These are phyloP conservation scores for Saxophila tyrrhenica DNA, from an alignment of 495 filamentous ascomycete genomes.

Conservation along the genomic window DNA sequence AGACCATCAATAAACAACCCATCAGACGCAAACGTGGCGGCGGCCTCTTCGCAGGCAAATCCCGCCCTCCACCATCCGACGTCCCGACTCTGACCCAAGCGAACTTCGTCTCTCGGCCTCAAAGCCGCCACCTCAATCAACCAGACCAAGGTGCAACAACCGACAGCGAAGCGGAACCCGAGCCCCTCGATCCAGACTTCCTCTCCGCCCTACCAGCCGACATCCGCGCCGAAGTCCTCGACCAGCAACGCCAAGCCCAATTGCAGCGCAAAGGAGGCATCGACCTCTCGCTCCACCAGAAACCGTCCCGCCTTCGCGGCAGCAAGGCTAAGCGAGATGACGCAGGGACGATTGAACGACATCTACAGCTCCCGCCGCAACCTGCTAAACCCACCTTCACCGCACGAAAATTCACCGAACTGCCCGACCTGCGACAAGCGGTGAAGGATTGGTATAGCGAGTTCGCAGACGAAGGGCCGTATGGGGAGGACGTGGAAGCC, in stretches of 20 bases:
- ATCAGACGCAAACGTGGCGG: slow-evolving; percentile 49
- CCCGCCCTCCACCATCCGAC: slow-evolving; percentile 30
- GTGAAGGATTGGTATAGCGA: slow-evolving; percentile 56
- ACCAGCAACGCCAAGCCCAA: slow-evolving; percentile 51
- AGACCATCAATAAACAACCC: slow-evolving; percentile 30
- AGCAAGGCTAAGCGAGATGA: slow-evolving; percentile 15
- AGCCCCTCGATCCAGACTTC: slow-evolving; percentile 55
- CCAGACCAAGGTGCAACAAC: slow-evolving; percentile 6
- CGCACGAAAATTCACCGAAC: slow-evolving; percentile 40
- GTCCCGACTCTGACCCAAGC: slow-evolving; percentile 51
- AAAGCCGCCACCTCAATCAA: slow-evolving; percentile 9
- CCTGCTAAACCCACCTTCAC: slow-evolving; percentile 54
- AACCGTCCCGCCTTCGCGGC: slow-evolving; percentile 1
- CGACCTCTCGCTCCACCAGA: slow-evolving; percentile 18
- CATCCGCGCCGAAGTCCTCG: slow-evolving; percentile 63
- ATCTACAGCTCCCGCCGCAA: slow-evolving; percentile 40
- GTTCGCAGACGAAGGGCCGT: slow-evolving; percentile 59
- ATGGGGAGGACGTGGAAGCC: slow-evolving; percentile 61
- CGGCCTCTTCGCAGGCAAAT: slow-evolving; percentile 38
- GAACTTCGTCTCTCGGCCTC: slow-evolving; percentile 42
- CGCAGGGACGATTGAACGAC: slow-evolving; percentile 20
- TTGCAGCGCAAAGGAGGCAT: slow-evolving; percentile 37
- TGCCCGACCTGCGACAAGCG: slow-evolving; percentile 48
- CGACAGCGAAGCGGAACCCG: slow-evolving; percentile 18
- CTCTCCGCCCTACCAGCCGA: slow-evolving; percentile 74